Evolutionary conservation across 192 early-diverging fungal genomes (phyloP), one percentile per base, ranked within the genome.

Genomic region (Spinellus fusiger): DNA sequence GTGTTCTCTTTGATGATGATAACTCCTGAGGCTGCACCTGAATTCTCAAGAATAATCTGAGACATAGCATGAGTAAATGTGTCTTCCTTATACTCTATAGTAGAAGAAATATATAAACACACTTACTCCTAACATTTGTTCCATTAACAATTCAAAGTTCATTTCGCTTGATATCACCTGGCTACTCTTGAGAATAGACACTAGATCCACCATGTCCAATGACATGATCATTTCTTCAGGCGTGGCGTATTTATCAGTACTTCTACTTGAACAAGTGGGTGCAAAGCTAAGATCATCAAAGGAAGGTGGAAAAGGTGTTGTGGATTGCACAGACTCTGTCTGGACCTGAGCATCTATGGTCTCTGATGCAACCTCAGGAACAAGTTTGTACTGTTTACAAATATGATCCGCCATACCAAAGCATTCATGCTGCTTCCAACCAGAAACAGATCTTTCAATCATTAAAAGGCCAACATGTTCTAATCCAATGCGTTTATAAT

Each of bases 91-190:
- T 6, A 44, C 10, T 12, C 15, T 44, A 15, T 38, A 4, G 0
- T 23, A 13, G n/a, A 57, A 57, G 23, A 46, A 27, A 60, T 22
- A 4, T 1, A 20, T 32, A 22, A 33, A 26, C 28, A 46, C 32
- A 23, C 16, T 54, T n/a, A 54, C 23, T 49, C 37, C 52, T 12
- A 73, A 27, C 71, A 73, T 68, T 49, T 68, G 64, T 23, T 73
- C 61, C 56, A 73, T 58, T 15, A 73, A 47, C 10, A 66, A 35
- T 20, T 73, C 65, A 59, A 73, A 73, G 27, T 67, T 68, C 71
- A 73, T 73, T 31, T 73, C 71, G 22, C 71, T 73, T n/a, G 71
- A 73, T 16, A 73, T 73, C 15, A 73, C 61, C 29, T 73, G 71
- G 12, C 59, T 56, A 35, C 71, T 73, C 40, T 73, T 73, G 38